Conservation (phyloP, 257 asterid genomes). For the Ilex aquifolium region DNA sequence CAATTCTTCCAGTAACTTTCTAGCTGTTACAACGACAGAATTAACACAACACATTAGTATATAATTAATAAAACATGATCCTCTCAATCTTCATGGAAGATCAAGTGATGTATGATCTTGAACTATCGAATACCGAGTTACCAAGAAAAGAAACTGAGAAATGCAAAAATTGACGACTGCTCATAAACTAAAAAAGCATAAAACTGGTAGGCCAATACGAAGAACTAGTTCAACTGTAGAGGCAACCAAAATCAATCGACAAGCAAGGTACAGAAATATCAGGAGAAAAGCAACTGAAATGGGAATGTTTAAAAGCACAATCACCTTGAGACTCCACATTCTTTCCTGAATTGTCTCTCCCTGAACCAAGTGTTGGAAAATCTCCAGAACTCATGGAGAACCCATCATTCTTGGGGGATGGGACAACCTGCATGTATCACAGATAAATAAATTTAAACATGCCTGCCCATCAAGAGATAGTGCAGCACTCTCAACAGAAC, state of each 20-base stretch:
- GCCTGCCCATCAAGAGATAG: conserved; percentile 9
- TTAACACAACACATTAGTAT: too few species aligned
- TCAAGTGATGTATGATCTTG: not conserved
- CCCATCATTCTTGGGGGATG: conserved; percentile 59
- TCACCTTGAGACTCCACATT: conserved; percentile 59
- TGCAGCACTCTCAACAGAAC: conserved; percentile 12
- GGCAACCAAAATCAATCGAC: conserved; percentile 11
- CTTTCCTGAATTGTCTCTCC: conserved; percentile 51
- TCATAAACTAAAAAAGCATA: not conserved
- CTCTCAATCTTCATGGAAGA: not conserved
- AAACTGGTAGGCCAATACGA: not conserved
- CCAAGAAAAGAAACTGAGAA: not conserved
- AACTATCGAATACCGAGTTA: not conserved
- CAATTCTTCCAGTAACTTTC: too few species aligned
- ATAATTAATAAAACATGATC: too few species aligned
- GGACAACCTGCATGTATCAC: conserved; percentile 56
- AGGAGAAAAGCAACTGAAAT: not conserved
- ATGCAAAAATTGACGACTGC: not conserved
- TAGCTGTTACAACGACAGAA: too few species aligned
- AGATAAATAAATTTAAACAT: not conserved
- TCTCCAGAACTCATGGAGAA: conserved; percentile 86
- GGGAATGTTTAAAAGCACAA: conserved; percentile 6
- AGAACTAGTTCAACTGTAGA: not conserved
- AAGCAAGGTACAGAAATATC: conserved; percentile 6
- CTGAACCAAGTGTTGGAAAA: conserved; percentile 87